Evolutionary conservation across 2,329 filamentous ascomycete species (phyloP).

Genomic region (Endoconidiophora laricicola): DNA sequence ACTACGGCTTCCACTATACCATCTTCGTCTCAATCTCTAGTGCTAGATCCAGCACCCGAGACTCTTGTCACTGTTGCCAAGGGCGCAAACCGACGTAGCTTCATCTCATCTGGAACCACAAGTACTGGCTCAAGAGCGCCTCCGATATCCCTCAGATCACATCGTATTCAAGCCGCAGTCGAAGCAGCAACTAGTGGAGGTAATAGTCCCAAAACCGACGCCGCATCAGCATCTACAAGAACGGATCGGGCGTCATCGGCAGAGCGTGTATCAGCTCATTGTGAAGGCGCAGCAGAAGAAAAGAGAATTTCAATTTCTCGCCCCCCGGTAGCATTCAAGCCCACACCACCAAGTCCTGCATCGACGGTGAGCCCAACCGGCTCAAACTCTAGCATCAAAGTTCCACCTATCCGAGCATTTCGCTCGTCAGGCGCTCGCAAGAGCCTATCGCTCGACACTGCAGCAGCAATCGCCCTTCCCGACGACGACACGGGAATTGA

Average conservation of each 20-base stretch:
- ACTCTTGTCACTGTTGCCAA: constrained; percentile 1
- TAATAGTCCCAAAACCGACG: constrained; percentile 3
- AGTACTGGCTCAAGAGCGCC: constrained; percentile 7
- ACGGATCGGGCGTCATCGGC: constrained; percentile 1
- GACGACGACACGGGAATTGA: constrained; percentile 29
- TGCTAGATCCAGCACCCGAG: background rate
- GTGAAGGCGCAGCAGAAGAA: constrained; percentile 27
- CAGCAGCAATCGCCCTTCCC: constrained; percentile 26
- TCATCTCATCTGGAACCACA: constrained; percentile 7
- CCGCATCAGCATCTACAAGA: constrained; percentile 19
- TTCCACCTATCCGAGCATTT: constrained; percentile 39
- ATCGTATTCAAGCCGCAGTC: constrained; percentile 10
- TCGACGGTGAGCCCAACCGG: constrained; percentile 18
- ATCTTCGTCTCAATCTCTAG: no score
- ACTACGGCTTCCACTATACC: no score
- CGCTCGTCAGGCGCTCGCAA: constrained; percentile 40
- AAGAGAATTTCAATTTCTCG: constrained; percentile 21
- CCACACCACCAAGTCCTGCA: constrained; percentile 7
- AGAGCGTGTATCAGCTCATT: constrained; percentile 4
- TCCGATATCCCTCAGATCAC: constrained; percentile 7
- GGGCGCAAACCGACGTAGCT: constrained; percentile 8
- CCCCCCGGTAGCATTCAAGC: constrained; percentile 20
- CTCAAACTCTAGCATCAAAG: constrained; percentile 18
- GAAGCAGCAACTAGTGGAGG: background rate
- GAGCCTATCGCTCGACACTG: constrained; percentile 38